Percentiles rank a stretch among this genome's conserved stretches.
These are phyloP conservation scores for Suillus weaverae DNA, from an alignment of 768 basidiomycete genomes.

Conservation along the genomic window DNA sequence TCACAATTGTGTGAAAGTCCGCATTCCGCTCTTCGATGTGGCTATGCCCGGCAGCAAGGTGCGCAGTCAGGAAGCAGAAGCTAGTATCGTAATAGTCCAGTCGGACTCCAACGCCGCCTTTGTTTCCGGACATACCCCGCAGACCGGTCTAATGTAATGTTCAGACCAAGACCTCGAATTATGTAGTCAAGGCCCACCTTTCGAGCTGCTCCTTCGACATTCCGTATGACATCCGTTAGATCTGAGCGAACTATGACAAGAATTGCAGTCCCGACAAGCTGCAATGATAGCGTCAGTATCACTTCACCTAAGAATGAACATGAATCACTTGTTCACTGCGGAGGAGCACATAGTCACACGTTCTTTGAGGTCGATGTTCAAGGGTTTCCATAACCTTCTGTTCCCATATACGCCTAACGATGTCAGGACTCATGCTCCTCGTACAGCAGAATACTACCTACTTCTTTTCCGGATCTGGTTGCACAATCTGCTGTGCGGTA, in stretches of 20 bases:
- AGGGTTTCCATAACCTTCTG: constrained; percentile 76
- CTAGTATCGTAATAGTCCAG: constrained; percentile 89
- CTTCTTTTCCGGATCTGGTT: constrained; percentile 94
- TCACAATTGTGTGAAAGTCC: constrained; percentile 86
- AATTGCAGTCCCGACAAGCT: constrained; percentile 95
- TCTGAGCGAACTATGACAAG: constrained; percentile 81
- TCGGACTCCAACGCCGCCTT: constrained; percentile 94
- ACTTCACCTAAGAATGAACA: neutral
- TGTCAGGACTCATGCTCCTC: neutral
- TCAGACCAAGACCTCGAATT: constrained; percentile 5
- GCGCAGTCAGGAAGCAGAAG: constrained; percentile 94
- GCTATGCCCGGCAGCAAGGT: constrained; percentile 92
- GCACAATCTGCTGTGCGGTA: constrained; percentile 96
- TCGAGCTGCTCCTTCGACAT: constrained; percentile 88
- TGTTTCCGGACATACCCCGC: constrained; percentile 94
- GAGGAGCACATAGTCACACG: constrained; percentile 76
- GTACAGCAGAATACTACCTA: constrained; percentile 28
- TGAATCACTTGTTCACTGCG: constrained; percentile 83
- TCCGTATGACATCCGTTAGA: constrained; percentile 76
- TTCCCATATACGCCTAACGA: constrained; percentile 82
- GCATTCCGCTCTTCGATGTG: constrained; percentile 90
- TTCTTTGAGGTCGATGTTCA: constrained; percentile 64
- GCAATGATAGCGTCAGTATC: constrained; percentile 11
- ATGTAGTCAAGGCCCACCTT: constrained; percentile 56
- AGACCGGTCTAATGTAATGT: constrained; percentile 65